phyloP scores from a whole-genome alignment of 1,284 basidiomycete species.

The Tylopilus sp. region DNA sequence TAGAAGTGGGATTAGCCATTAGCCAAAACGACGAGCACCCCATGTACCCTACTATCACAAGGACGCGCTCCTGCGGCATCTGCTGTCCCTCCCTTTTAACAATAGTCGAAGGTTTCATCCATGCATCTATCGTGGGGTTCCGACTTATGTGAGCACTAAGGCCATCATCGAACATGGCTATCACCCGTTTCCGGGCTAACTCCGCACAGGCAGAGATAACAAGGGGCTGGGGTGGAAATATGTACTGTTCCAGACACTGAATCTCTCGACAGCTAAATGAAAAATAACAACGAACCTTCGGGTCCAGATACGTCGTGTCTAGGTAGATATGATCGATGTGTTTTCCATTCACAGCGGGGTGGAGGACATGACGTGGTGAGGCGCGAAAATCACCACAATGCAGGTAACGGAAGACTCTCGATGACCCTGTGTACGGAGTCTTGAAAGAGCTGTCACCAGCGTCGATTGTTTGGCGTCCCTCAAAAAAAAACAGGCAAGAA shows the following conservation, averaged over 20 bases:
- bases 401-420: conserved; percentile 78
- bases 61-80: conserved; percentile 34
- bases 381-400: conserved; percentile 96
- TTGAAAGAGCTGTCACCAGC: conserved; percentile 79
- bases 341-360: conserved; percentile 77
- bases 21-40: not conserved
- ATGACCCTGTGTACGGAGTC: conserved; percentile 67
- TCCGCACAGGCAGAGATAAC: conserved; percentile 92
- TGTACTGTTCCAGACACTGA: conserved; percentile 55
- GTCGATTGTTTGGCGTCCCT: conserved; percentile 84
- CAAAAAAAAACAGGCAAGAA: conserved; percentile 90
- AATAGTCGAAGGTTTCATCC: conserved; percentile 31
- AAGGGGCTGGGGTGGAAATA: conserved; percentile 90
- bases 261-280: not conserved
- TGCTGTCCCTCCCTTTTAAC: conserved; percentile 33
- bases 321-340: conserved; percentile 86
- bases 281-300: conserved; percentile 50
- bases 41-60: conserved; percentile 86
- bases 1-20: conserved; percentile 29
- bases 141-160: conserved; percentile 16
- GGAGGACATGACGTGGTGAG: conserved; percentile 77
- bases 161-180: conserved; percentile 37
- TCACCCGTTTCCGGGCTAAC: conserved; percentile 61
- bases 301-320: conserved; percentile 95
- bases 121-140: conserved; percentile 41